Percentiles rank a stretch among this genome's conserved stretches.
Evolutionary conservation across 164 flowering plant species (phyloP).

Genomic region (Houttuynia cordata): DNA sequence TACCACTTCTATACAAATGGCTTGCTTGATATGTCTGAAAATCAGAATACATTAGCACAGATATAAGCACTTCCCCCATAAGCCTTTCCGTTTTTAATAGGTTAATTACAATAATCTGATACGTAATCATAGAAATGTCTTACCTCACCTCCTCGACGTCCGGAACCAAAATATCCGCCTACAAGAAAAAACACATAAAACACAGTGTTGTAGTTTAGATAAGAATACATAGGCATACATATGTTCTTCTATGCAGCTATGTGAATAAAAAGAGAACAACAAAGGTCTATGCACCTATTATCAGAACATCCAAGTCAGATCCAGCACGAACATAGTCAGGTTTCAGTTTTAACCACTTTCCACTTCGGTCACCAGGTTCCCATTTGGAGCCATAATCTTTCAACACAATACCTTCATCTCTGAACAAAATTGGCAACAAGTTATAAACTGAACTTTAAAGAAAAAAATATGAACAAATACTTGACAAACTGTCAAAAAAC

Average conservation of each 20-base stretch:
- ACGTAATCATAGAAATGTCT: background rate
- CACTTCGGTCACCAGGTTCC: slow-evolving; percentile 97
- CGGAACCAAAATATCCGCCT: slow-evolving; percentile 98
- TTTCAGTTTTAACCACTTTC: slow-evolving; percentile 95
- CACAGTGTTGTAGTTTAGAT: background rate
- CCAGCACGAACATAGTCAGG: slow-evolving; percentile 84
- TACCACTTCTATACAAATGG: background rate
- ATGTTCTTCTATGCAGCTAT: background rate
- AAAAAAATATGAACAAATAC: background rate
- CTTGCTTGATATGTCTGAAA: background rate
- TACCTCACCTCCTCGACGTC: slow-evolving; percentile 94
- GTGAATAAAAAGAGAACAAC: background rate
- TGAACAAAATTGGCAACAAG: slow-evolving; percentile 10
- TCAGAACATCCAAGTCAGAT: slow-evolving; percentile 85
- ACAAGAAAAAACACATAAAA: slow-evolving; percentile 7
- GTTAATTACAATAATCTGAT: background rate
- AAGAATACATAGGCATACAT: no score
- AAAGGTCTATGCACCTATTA: slow-evolving; percentile 46
- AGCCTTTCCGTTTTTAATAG: background rate
- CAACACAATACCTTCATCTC: slow-evolving; percentile 93
- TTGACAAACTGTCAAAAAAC: no score
- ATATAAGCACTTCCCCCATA: background rate
- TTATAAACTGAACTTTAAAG: background rate
- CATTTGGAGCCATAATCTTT: slow-evolving; percentile 96
- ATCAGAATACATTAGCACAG: background rate